A percentile compares a stretch with the other conserved stretches of the same genome.
phyloP scores from a whole-genome alignment of 2,329 filamentous ascomycete genomes.

The Curvularia sp. region DNA sequence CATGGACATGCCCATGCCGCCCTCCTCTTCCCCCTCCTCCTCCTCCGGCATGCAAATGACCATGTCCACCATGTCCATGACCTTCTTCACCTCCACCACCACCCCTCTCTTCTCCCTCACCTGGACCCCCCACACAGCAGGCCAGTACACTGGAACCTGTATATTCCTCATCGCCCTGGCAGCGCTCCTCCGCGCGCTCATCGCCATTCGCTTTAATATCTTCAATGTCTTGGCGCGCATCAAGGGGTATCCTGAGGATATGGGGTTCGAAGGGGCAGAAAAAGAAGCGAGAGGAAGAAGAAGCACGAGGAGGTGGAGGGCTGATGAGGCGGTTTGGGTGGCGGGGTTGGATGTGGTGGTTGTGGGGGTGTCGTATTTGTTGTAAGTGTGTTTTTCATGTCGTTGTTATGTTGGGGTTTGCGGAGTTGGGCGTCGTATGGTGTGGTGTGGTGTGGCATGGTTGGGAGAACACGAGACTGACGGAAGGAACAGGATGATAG shows the following conservation, averaged over 20 bases:
- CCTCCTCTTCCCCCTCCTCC: constrained; percentile 20
- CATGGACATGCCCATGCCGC: constrained; percentile 14
- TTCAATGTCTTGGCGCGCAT: constrained; percentile 54
- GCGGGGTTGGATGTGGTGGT: constrained; percentile 75
- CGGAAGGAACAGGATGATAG: constrained; percentile 73
- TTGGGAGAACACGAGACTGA: not conserved
- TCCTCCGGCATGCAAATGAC: constrained; percentile 14
- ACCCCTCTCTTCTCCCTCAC: constrained; percentile 69
- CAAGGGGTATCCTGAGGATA: constrained; percentile 58
- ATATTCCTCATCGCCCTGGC: constrained; percentile 84
- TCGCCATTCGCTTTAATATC: constrained; percentile 67
- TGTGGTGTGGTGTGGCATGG: too few species aligned
- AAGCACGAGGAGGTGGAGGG: constrained; percentile 69
- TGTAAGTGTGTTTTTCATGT: constrained; percentile 65
- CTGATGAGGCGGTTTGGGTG: constrained; percentile 76
- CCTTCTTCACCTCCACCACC: constrained; percentile 67
- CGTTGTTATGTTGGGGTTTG: too few species aligned
- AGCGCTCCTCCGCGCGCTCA: constrained; percentile 69
- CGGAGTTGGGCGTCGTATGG: too few species aligned
- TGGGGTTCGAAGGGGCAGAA: constrained; percentile 50
- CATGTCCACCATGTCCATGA: constrained; percentile 57
- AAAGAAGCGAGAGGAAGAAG: not conserved
- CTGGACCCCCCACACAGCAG: constrained; percentile 74
- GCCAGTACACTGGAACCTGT: constrained; percentile 82
- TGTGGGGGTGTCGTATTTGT: constrained; percentile 78